Conservation (phyloP, 2,329 filamentous ascomycete genomes). For the Monascus ruber region DNA sequence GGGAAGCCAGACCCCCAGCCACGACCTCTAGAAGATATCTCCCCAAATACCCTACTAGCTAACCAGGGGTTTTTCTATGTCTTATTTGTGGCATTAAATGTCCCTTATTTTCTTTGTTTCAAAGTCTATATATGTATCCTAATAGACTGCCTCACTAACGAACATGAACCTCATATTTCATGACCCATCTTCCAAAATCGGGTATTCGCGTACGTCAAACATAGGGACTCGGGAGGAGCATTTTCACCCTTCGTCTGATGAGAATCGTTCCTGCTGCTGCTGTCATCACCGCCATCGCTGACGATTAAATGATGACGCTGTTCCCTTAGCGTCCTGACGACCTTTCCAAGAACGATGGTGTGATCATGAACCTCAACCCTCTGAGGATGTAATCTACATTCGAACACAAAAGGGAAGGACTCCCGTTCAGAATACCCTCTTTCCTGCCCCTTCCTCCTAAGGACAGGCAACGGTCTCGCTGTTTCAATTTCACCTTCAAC, state of each 20-base stretch:
- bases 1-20: no score
- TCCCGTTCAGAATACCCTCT: not conserved
- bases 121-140: no score
- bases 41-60: no score
- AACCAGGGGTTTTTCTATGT: not conserved
- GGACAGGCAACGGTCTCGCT: slow-evolving; percentile 15
- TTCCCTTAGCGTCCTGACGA: slow-evolving; percentile 18
- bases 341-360: slow-evolving; percentile 28
- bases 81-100: not conserved
- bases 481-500: not conserved
- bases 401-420: slow-evolving; percentile 30
- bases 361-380: slow-evolving; percentile 29
- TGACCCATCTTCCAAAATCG: slow-evolving; percentile 32
- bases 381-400: slow-evolving; percentile 26
- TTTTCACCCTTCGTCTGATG: slow-evolving; percentile 1
- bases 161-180: slow-evolving; percentile 11
- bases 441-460: slow-evolving; percentile 9
- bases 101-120: no score
- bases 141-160: not conserved
- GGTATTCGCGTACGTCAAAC: slow-evolving; percentile 33
- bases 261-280: not conserved
- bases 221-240: slow-evolving; percentile 12
- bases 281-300: not conserved
- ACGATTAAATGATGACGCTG: not conserved
- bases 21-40: no score